Evolutionary conservation across 1,139 yeast genomes (phyloP), one percentile per base, ranked within the genome.

Genomic region (Candida sp.): DNA sequence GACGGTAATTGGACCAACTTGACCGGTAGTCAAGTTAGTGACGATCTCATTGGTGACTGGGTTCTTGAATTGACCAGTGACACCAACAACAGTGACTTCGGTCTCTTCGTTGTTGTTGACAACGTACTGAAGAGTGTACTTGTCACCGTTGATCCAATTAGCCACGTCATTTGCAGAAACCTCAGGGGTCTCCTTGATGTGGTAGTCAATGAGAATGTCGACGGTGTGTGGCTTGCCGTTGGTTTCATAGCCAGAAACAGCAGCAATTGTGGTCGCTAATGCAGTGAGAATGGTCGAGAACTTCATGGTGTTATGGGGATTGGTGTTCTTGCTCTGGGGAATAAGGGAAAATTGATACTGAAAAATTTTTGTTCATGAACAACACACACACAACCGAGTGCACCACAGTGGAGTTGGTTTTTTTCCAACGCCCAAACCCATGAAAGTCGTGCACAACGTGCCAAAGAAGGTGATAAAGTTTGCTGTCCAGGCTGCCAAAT

Each of bases 11-110:
- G 96, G 91, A 8, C 90, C 96, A 50, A 90, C 71, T 52, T 81
- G 75, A 49, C 84, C 81, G 44, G 84, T 80, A 33, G 96, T 84
- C 64, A 90, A 75, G 65, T 88, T 88, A 58, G 86, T 83, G 51
- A 71, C 67, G 54, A 75, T 61, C 52, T 77, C 76, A 57, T 84
- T 81, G 51, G 79, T 77, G 54, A 72, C 72, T 30, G 88, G 82
- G 57, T 86, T 82, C 52, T 78, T 75, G 68, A 90, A 78, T 47
- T 81, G 68, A 48, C 97, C 97, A 53, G 93, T 91, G 49, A 87
- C 83, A 47, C 93, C 96, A 46, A 87, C 83, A 50, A 91, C 72
- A 26, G 83, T 74, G 41, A 75, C 49, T 7, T 79, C 80, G 30
- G 53, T 67, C 2, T 76, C 80, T 63, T 88, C 96, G 34, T 77